Evolutionary conservation across 768 basidiomycete species (phyloP).

Genomic region (Serendipita sp.): DNA sequence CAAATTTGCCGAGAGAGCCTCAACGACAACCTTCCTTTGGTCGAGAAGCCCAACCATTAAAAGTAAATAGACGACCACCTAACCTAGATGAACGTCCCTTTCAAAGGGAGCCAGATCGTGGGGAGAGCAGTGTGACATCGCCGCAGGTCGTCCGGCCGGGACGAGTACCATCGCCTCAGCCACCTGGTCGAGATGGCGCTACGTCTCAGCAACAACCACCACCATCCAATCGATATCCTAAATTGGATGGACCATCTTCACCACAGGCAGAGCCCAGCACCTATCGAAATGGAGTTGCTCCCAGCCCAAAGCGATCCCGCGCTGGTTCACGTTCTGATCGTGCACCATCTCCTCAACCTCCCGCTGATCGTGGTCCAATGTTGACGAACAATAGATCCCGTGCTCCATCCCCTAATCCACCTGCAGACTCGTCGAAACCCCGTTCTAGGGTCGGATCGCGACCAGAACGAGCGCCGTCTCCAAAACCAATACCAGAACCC

Average conservation of each 20-base stretch:
- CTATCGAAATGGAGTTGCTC: neutral
- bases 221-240: too few relatives aligned
- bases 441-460: neutral
- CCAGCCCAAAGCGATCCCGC: neutral
- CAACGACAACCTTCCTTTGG: neutral
- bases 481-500: slow-evolving; percentile 12
- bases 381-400: too few relatives aligned
- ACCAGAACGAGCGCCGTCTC: slow-evolving; percentile 16
- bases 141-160: neutral
- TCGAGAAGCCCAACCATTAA: neutral
- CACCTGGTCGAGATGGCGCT: too few relatives aligned
- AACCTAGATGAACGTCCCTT: neutral
- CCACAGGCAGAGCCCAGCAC: neutral
- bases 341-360: slow-evolving; percentile 17
- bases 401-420: neutral
- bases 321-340: slow-evolving; percentile 4
- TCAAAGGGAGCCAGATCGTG: neutral
- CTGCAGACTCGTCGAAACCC: neutral
- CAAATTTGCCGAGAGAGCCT: neutral
- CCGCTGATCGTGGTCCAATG: neutral
- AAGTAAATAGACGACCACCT: neutral
- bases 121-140: neutral
- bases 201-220: too few relatives aligned
- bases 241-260: neutral
- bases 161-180: neutral